phyloP scores from a whole-genome alignment of 2,329 filamentous ascomycete species.

The Diaporthe batatas region DNA sequence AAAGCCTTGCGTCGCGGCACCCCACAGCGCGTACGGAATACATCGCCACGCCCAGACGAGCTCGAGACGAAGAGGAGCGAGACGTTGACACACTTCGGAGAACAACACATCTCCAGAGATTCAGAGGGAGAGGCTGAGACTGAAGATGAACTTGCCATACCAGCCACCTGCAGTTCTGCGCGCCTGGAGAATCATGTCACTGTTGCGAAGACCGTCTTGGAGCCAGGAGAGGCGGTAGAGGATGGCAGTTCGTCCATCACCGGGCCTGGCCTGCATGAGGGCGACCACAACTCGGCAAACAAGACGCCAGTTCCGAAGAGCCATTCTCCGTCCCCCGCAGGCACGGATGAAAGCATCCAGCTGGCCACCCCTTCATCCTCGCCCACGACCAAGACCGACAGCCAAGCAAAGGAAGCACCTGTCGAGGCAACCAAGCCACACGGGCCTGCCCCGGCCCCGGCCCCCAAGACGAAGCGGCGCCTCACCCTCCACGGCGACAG shows the following conservation, averaged over 20 bases:
- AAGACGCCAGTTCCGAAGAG: neutral
- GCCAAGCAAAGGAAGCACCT: neutral
- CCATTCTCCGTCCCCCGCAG: neutral
- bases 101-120: too few species aligned
- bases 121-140: neutral
- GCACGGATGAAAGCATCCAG: neutral
- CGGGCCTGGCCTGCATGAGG: neutral
- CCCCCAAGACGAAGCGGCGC: conserved; percentile 39
- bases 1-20: neutral
- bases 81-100: neutral
- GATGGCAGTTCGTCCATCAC: neutral
- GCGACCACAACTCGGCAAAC: conserved; percentile 11
- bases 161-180: too few species aligned
- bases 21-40: neutral
- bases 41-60: neutral
- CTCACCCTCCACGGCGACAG: conserved; percentile 36
- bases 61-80: neutral
- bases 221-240: neutral
- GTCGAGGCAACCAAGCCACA: neutral
- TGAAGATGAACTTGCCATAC: too few species aligned
- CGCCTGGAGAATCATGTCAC: neutral
- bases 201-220: neutral
- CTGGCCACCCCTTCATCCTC: conserved; percentile 9
- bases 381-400: neutral
- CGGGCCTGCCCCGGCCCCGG: neutral